Evolutionary conservation across 768 basidiomycete species (phyloP), one percentile per base, ranked within the genome.

Genomic region (Austroboletus festivus): DNA sequence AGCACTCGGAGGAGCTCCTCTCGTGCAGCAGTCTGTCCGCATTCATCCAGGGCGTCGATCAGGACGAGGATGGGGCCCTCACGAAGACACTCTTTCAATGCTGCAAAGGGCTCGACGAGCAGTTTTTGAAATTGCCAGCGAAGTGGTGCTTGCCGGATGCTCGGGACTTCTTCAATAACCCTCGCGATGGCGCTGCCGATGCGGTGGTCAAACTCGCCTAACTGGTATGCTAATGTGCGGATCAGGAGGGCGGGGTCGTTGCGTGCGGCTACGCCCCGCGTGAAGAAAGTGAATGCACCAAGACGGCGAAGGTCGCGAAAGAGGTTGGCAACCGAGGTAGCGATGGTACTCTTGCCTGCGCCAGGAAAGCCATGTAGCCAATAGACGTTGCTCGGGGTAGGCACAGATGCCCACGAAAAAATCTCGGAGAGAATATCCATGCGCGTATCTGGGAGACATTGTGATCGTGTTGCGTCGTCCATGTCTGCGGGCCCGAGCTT

Each of bases 31-130:
- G 59, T 54, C 16, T 55, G 54, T 13, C 52, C 55, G 20, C 69
- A 71, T 49, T 71, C 70, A 35, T 70, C 70, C 1, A 71, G 54
- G 3, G 66, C 68, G 24, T 71, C 69, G 44, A 71, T 68, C n/a
- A 71, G 44, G 10, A 71, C 30, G 16, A 71, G 43, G 22, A 65
- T 55, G 6, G 66, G 65, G 0, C 67, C 67, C 31, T 49, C 60
- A 49, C 47, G 51, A 53, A 43, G 45, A 55, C 38, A 49, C 47
- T 57, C 52, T 5, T 34, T 16, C 30, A 56, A 18, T 20, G 44
- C 44, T n/a, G 53, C 38, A 15, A 71, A 52, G 0, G 70, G 68
- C 13, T 68, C 60, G n/a, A 66, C 50, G 19, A 72, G 51, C 2
- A 71, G 55, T 37, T 65, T 61, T 34, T 60, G 59, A 52, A 72